Conservation (phyloP, 352 stramenopile genomes). For the Hyaloperonospora brassicae region DNA sequence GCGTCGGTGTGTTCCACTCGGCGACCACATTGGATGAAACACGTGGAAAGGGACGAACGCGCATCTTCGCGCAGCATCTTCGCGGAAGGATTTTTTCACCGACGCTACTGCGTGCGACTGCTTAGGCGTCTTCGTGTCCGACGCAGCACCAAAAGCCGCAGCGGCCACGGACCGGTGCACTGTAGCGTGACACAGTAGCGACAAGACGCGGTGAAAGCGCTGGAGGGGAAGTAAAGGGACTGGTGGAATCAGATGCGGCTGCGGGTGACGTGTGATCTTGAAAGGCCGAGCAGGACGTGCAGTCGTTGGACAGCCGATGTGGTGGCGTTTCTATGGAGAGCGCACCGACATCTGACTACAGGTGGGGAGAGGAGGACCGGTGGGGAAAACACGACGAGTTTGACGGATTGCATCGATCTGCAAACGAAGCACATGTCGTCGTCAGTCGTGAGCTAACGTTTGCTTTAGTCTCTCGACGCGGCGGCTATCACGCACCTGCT, state of each 20-base stretch:
- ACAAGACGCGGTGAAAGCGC: slow-evolving; percentile 1
- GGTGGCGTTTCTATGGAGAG: slow-evolving; percentile 10
- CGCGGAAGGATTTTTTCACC: slow-evolving; percentile 44
- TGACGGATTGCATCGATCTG: background rate
- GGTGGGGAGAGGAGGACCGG: background rate
- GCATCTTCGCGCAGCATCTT: slow-evolving; percentile 64
- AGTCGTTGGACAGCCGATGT: slow-evolving; percentile 11
- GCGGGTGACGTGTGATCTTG: slow-evolving; percentile 7
- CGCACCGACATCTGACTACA: slow-evolving; percentile 5
- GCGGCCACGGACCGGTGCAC: slow-evolving; percentile 2
- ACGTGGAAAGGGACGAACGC: no score
- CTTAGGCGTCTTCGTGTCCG: slow-evolving; percentile 18
- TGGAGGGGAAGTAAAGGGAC: background rate
- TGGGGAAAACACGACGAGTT: slow-evolving; percentile 8
- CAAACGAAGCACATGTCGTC: no score
- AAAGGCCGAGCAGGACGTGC: slow-evolving; percentile 1
- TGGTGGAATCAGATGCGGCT: slow-evolving; percentile 7
- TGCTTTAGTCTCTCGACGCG: slow-evolving; percentile 25
- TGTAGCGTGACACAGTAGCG: slow-evolving; percentile 1
- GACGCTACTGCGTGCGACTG: slow-evolving; percentile 5
- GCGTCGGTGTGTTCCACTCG: no score
- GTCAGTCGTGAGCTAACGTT: no score
- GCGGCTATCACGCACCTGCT: slow-evolving; percentile 28
- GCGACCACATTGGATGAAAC: background rate
- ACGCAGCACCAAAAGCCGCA: slow-evolving; percentile 2